These are phyloP conservation scores for Macrophomina pseudophaseolina DNA, from an alignment of 2,329 filamentous ascomycete genomes.

Conservation along the genomic window DNA sequence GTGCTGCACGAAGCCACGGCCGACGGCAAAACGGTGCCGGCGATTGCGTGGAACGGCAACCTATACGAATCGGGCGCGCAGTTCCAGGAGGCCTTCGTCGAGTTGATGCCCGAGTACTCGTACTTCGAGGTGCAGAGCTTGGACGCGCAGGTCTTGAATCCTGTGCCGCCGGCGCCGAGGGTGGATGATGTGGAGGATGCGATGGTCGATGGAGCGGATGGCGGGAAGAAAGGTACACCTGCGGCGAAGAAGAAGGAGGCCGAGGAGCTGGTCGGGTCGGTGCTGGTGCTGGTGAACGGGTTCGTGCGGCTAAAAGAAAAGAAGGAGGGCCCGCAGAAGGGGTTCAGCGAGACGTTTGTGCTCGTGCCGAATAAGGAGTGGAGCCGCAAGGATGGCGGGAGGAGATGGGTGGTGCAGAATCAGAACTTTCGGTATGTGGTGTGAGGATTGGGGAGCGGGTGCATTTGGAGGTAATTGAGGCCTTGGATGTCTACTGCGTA, in stretches of 20 bases:
- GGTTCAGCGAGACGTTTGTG: conserved; percentile 81
- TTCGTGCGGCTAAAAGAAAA: conserved; percentile 68
- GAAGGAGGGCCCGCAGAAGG: conserved; percentile 66
- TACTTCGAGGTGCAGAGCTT: conserved; percentile 76
- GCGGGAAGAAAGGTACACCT: not conserved
- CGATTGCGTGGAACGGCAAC: conserved; percentile 82
- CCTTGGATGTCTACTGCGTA: too few species aligned
- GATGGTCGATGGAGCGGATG: not conserved
- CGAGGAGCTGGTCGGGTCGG: conserved; percentile 63
- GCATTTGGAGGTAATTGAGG: too few species aligned
- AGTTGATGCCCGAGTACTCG: conserved; percentile 64
- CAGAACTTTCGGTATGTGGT: conserved; percentile 52
- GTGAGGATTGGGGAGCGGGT: conserved; percentile 32
- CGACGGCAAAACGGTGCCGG: conserved; percentile 59
- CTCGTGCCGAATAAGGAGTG: conserved; percentile 66
- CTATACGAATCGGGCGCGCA: conserved; percentile 65
- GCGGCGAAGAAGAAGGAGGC: conserved; percentile 33
- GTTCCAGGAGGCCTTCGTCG: conserved; percentile 71
- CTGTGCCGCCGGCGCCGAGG: conserved; percentile 44
- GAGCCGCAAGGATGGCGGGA: conserved; percentile 36
- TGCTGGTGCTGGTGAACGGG: conserved; percentile 76
- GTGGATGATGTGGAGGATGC: not conserved
- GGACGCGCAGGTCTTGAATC: conserved; percentile 80
- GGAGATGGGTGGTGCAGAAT: conserved; percentile 48
- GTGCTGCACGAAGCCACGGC: conserved; percentile 62